Conservation (phyloP, 805 yeast species). For the Candida jianshihensis region DNA sequence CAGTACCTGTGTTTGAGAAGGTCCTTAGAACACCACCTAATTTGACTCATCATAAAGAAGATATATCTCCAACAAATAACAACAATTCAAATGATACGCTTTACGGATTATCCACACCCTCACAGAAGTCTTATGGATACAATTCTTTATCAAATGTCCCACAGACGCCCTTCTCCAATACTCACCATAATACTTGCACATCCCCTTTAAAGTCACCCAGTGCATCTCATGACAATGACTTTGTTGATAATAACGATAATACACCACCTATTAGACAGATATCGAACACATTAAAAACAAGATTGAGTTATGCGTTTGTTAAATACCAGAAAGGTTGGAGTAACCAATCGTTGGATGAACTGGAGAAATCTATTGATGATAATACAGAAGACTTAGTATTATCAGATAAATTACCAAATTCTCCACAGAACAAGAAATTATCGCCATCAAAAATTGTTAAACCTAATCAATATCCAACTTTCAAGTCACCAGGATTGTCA, state of each 20-base stretch:
- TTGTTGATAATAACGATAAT: constrained; percentile 17
- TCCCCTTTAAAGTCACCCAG: constrained; percentile 23
- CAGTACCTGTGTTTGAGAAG: not conserved
- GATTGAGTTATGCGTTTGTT: constrained; percentile 34
- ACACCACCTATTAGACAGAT: constrained; percentile 34
- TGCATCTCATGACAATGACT: constrained; percentile 6
- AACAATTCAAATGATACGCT: not conserved
- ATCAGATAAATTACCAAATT: not conserved
- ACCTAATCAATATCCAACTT: not conserved
- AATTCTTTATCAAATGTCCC: constrained; percentile 1
- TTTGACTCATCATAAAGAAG: not conserved
- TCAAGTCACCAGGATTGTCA: not conserved
- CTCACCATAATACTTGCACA: not conserved
- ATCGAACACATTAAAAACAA: constrained; percentile 31
- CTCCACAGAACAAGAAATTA: constrained; percentile 1
- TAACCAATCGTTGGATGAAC: constrained; percentile 22
- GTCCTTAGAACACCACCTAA: not conserved
- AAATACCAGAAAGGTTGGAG: constrained; percentile 29
- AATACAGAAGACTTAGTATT: constrained; percentile 2
- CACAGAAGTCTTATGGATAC: not conserved
- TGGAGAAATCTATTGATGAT: constrained; percentile 16
- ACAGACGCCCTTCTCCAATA: not conserved
- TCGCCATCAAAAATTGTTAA: constrained; percentile 1
- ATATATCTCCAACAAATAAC: not conserved
- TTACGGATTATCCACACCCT: constrained; percentile 1